A percentile compares a stretch with the other conserved stretches of the same genome.
These are phyloP conservation scores for Erodium trifolium DNA, from an alignment of 441 rosid genomes.

Conservation along the genomic window DNA sequence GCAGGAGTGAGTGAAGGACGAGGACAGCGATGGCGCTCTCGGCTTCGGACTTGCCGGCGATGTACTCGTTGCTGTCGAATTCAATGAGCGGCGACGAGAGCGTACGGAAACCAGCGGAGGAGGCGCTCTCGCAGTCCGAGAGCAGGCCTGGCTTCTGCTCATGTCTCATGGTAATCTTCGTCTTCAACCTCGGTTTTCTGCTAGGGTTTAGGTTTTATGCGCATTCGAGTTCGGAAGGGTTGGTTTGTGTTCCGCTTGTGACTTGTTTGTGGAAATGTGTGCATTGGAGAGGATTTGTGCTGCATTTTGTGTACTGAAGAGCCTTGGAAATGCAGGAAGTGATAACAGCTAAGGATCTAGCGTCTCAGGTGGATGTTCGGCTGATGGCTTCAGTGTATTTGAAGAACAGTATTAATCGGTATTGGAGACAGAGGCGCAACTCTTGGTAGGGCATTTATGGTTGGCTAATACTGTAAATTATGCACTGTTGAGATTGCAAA, in stretches of 20 bases:
- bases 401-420: slow-evolving; percentile 77
- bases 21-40: slow-evolving; percentile 62
- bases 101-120: slow-evolving; percentile 82
- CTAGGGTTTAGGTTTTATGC: slow-evolving; percentile 25
- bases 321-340: slow-evolving; percentile 62
- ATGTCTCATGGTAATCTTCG: slow-evolving; percentile 62
- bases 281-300: background rate
- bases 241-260: slow-evolving; percentile 5
- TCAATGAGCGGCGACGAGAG: slow-evolving; percentile 85
- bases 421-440: slow-evolving; percentile 87
- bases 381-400: slow-evolving; percentile 89
- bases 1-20: background rate
- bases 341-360: slow-evolving; percentile 81
- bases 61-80: slow-evolving; percentile 69
- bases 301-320: slow-evolving; percentile 6
- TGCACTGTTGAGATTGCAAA: background rate
- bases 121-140: slow-evolving; percentile 81
- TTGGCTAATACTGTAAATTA: background rate
- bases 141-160: slow-evolving; percentile 91
- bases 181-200: slow-evolving; percentile 12
- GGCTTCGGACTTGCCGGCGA: slow-evolving; percentile 77
- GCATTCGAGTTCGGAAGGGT: background rate
- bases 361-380: slow-evolving; percentile 76
- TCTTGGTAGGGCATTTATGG: slow-evolving; percentile 40
- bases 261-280: slow-evolving; percentile 13